Conservation (phyloP, 768 basidiomycete species). For the Plicaturopsis crispa region DNA sequence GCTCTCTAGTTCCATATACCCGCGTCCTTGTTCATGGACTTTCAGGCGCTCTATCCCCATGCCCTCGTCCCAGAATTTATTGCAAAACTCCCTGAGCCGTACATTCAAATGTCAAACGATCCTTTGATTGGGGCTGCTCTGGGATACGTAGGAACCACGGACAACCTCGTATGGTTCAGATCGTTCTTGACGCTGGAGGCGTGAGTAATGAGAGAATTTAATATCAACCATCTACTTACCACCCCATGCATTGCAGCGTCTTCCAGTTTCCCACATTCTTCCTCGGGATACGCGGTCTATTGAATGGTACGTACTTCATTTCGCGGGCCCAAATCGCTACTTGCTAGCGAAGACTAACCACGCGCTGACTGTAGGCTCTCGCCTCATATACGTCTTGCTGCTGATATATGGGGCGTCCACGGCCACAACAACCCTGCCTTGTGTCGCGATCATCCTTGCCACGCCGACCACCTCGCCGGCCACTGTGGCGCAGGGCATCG, state of each 20-base stretch:
- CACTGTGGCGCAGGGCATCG: conserved; percentile 16
- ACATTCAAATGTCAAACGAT: conserved; percentile 54
- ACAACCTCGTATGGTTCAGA: conserved; percentile 52
- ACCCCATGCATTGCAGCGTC: conserved; percentile 24
- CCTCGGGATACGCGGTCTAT: conserved; percentile 55
- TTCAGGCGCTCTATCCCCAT: conserved; percentile 58
- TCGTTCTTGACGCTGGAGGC: conserved; percentile 54
- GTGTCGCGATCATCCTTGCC: conserved; percentile 51
- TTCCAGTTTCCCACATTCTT: conserved; percentile 78
- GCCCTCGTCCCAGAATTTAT: conserved; percentile 41
- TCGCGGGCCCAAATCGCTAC: too few relatives aligned
- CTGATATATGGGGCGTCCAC: conserved; percentile 73
- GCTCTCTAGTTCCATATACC: conserved; percentile 51
- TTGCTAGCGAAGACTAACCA: not conserved
- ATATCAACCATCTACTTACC: not conserved
- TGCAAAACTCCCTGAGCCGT: conserved; percentile 35
- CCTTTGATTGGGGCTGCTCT: conserved; percentile 52
- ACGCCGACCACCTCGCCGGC: conserved; percentile 40
- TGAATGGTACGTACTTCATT: conserved; percentile 33
- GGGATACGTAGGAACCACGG: conserved; percentile 21
- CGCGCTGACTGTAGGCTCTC: conserved; percentile 30
- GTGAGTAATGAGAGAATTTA: conserved; percentile 28
- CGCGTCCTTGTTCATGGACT: conserved; percentile 61
- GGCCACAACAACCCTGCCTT: conserved; percentile 70
- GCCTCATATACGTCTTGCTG: conserved; percentile 52